A percentile compares a stretch with the other conserved stretches of the same genome.
Conservation (phyloP, 1,284 basidiomycete genomes). For the Exobasidium rhododendri region DNA sequence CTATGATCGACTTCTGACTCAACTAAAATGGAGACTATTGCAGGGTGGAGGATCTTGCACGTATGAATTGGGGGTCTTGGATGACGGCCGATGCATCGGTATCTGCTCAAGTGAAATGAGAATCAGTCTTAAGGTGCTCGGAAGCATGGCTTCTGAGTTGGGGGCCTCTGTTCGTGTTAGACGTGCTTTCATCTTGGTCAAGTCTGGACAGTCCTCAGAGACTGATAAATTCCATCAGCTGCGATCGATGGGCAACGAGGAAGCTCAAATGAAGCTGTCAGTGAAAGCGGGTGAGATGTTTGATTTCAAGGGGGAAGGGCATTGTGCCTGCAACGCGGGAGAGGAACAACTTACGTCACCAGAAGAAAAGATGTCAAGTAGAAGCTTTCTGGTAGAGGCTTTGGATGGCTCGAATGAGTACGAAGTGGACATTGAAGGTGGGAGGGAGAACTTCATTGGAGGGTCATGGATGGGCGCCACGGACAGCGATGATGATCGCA, state of each 20-base stretch:
- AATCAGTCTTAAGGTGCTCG: conserved; percentile 39
- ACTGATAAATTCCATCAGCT: background rate
- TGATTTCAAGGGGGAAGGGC: background rate
- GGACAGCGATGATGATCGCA: background rate
- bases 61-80: conserved; percentile 53
- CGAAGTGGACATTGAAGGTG: background rate
- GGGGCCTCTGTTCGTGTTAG: conserved; percentile 21
- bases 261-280: background rate
- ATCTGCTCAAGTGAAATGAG: conserved; percentile 42
- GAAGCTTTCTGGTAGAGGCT: background rate
- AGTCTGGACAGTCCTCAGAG: background rate
- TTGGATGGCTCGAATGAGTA: background rate
- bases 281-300: background rate
- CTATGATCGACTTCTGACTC: conserved; percentile 51
- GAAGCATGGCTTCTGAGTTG: conserved; percentile 41
- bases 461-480: background rate
- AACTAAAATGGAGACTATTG: conserved; percentile 53
- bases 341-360: background rate
- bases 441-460: background rate
- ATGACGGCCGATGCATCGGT: conserved; percentile 50
- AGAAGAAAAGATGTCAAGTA: background rate
- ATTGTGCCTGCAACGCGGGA: conserved; percentile 5
- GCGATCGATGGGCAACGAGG: background rate
- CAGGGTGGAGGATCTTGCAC: conserved; percentile 49
- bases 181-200: conserved; percentile 1